phyloP scores from a whole-genome alignment of 352 stramenopile species.

The Globisporangium acanthophoron region DNA sequence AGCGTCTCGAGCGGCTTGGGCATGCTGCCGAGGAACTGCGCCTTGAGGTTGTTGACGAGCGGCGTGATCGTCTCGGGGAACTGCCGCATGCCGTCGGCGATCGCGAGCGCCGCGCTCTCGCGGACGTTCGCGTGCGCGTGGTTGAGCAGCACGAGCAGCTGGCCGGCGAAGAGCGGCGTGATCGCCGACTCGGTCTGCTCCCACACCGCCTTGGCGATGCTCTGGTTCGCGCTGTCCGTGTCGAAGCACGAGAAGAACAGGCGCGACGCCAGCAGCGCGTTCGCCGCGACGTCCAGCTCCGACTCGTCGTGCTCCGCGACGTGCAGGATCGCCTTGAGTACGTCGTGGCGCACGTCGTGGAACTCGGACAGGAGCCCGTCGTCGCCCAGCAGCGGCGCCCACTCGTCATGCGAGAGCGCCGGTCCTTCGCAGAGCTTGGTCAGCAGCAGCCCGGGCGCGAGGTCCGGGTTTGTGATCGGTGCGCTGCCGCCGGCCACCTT shows the following conservation, averaged over 20 bases:
- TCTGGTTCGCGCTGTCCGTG: constrained; percentile 43
- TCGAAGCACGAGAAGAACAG: constrained; percentile 73
- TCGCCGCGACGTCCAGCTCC: constrained; percentile 33
- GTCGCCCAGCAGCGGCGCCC: constrained; percentile 63
- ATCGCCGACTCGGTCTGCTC: constrained; percentile 40
- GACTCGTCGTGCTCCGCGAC: constrained; percentile 54
- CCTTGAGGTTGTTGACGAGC: constrained; percentile 62
- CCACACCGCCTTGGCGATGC: constrained; percentile 63
- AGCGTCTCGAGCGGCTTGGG: constrained; percentile 49
- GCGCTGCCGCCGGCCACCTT: constrained; percentile 37
- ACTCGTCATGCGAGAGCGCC: constrained; percentile 53
- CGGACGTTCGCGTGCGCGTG: constrained; percentile 73
- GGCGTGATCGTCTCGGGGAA: constrained; percentile 71
- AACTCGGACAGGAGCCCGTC: constrained; percentile 62
- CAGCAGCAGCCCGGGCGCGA: constrained; percentile 51
- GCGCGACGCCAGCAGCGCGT: constrained; percentile 45
- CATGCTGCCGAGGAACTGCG: constrained; percentile 52
- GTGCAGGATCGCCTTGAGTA: constrained; percentile 55
- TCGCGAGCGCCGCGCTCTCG: constrained; percentile 64
- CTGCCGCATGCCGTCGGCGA: constrained; percentile 77
- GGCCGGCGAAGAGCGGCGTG: constrained; percentile 53
- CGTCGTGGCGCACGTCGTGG: constrained; percentile 40
- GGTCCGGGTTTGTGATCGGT: constrained; percentile 61
- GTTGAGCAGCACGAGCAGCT: constrained; percentile 66
- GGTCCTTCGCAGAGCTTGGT: constrained; percentile 51